These are phyloP conservation scores for Mycena polygramma DNA, from an alignment of 768 basidiomycete species.

Conservation along the genomic window DNA sequence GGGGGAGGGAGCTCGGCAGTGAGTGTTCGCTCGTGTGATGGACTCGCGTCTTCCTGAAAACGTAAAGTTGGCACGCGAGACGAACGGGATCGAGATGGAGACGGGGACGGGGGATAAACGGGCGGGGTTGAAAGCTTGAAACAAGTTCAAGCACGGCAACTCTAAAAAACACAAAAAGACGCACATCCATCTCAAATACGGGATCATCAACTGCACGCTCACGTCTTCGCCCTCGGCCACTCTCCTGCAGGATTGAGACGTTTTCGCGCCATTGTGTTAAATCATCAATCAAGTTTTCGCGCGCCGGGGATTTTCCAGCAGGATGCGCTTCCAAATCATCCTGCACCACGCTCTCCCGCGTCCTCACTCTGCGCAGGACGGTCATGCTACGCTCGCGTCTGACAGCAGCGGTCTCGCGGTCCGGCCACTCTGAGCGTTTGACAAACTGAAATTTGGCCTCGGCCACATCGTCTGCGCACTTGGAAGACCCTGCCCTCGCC, in stretches of 20 bases:
- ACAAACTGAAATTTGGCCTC: constrained; percentile 85
- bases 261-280: constrained; percentile 72
- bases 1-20: constrained; percentile 53
- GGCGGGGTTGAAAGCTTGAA: constrained; percentile 54
- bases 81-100: constrained; percentile 63
- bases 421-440: constrained; percentile 88
- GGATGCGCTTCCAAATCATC: constrained; percentile 47
- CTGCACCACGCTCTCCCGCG: constrained; percentile 58
- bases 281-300: constrained; percentile 61
- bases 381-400: constrained; percentile 78
- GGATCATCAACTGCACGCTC: constrained; percentile 64
- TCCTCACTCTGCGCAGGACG: constrained; percentile 66
- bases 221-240: constrained; percentile 71
- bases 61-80: constrained; percentile 49
- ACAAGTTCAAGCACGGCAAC: constrained; percentile 39
- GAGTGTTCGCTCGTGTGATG: constrained; percentile 50
- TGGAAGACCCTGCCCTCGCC: constrained; percentile 52
- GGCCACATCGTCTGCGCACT: constrained; percentile 66
- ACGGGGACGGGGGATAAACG: constrained; percentile 68
- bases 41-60: constrained; percentile 39
- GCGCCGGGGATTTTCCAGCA: constrained; percentile 54
- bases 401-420: constrained; percentile 78
- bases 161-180: constrained; percentile 42
- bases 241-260: constrained; percentile 55
- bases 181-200: constrained; percentile 47